Base-by-base conservation (phyloP, 768 basidiomycete genomes). In the Mycena capillaripes region DNA sequence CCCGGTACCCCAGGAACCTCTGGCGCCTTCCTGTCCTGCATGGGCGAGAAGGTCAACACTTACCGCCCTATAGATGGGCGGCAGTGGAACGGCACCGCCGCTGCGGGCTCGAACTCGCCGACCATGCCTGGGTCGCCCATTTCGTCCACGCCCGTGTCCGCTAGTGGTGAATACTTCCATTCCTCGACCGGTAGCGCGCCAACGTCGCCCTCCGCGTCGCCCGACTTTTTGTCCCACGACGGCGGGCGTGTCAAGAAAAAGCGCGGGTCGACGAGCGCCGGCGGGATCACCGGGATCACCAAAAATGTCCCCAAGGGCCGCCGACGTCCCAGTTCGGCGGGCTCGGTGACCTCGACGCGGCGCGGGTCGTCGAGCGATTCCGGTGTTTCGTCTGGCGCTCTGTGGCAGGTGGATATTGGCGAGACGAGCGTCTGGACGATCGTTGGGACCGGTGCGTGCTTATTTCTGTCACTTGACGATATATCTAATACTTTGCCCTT, bases 391-490 rank as follows among this genome's bases (percentile, higher is more conserved):
- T 95, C 93, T 7, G 95, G 93, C 60, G 92, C 93, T 12, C 86
- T 94, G 27, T 96, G 94, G 95, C 92, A 92, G 78, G 92, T 96
- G 65, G 95, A 97, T 80, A 95, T 96, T 69, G 95, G 95, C 72
- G 95, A 97, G 85, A 95, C 95, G 34, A 95, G 95, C 79, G 94
- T 96, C 27, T 97, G 96, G 96, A 97, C 96, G 4, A 95, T 97
- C 75, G 95, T 96, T 71, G 95, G 96, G 76, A 96, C 94, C 73
- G 95, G 95, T 95, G 81, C 82, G 87, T 78, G 25, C 73, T 73
- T 32, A 69, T 70, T 56, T 62, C 6, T 48, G 38, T 53, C 57
- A 42, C 65, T 59, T 53, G 59, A 27, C 48, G 40, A 55, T 68
- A 70, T 53, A 62, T 76, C 34, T 79, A 40, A 79, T 70, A 66